Conservation (phyloP, 2,329 filamentous ascomycete species). For the Pyricularia sp. region DNA sequence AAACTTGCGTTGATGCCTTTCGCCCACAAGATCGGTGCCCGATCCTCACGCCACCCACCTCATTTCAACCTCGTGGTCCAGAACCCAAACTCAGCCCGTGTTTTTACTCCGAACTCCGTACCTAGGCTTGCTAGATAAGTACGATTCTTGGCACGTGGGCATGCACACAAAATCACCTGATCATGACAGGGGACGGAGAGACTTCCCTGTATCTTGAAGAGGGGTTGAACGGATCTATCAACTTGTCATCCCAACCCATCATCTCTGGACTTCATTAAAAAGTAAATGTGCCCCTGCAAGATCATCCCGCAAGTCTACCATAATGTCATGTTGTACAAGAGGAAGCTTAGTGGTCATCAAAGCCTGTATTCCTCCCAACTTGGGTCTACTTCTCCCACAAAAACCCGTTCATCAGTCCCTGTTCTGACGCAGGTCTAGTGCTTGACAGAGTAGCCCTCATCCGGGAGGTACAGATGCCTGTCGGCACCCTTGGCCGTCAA, state of each 20-base stretch:
- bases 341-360: not conserved
- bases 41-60: not conserved
- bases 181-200: not conserved
- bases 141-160: not conserved
- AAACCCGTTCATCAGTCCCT: not conserved
- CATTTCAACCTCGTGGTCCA: not conserved
- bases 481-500: conserved; percentile 80
- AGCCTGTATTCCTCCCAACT: not conserved
- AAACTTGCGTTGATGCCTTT: not conserved
- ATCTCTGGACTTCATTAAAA: not conserved
- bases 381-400: not conserved
- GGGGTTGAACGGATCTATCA: not conserved
- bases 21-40: not conserved
- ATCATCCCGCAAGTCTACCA: not conserved
- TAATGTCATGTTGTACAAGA: not conserved
- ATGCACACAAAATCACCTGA: not conserved
- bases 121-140: no score
- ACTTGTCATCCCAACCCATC: not conserved
- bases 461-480: conserved; percentile 89
- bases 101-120: not conserved
- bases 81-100: not conserved
- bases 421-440: conserved; percentile 29
- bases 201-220: not conserved
- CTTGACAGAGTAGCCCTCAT: conserved; percentile 70
- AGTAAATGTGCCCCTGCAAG: not conserved